Evolutionary conservation across 257 asterid genomes (phyloP).

Genomic region (Solanum medicagineum): DNA sequence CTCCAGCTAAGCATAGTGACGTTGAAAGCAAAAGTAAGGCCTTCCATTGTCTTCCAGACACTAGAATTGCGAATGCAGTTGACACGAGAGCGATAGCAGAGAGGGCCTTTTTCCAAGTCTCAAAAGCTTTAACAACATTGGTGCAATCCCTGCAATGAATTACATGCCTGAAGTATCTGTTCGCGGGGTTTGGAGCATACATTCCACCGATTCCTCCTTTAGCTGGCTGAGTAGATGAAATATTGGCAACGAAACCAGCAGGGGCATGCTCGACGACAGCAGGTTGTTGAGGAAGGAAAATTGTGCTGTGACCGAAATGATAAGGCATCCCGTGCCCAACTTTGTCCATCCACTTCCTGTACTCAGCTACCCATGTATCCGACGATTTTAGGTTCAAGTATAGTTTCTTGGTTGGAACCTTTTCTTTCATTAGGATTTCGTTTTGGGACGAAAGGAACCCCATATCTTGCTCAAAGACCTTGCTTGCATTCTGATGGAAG

Average conservation of each 20-base stretch:
- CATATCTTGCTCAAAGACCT: conserved; percentile 97
- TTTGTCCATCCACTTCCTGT: conserved; percentile 92
- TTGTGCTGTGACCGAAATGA: conserved; percentile 64
- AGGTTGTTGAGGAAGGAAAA: conserved; percentile 48
- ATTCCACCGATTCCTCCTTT: conserved; percentile 75
- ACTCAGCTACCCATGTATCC: conserved; percentile 79
- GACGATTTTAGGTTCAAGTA: conserved; percentile 72
- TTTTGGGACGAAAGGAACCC: conserved; percentile 94
- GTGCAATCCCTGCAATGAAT: conserved; percentile 70
- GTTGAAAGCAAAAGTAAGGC: conserved; percentile 41
- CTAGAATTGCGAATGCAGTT: conserved; percentile 66
- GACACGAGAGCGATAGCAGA: conserved; percentile 46
- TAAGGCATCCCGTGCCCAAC: conserved; percentile 97
- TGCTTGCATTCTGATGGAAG: conserved; percentile 73
- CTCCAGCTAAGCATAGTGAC: conserved; percentile 53
- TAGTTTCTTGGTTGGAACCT: conserved; percentile 64
- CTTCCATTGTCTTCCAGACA: conserved; percentile 79
- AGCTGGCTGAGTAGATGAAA: conserved; percentile 85
- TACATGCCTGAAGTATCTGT: conserved; percentile 72
- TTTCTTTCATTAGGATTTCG: conserved; percentile 68
- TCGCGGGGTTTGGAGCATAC: conserved; percentile 61
- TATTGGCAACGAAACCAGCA: conserved; percentile 66
- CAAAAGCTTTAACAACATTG: conserved; percentile 29
- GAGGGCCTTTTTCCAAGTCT: conserved; percentile 50
- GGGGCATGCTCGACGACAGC: conserved; percentile 97